Evolutionary conservation across 768 basidiomycete species (phyloP).

Genomic region (Coprinopsis cinerea): DNA sequence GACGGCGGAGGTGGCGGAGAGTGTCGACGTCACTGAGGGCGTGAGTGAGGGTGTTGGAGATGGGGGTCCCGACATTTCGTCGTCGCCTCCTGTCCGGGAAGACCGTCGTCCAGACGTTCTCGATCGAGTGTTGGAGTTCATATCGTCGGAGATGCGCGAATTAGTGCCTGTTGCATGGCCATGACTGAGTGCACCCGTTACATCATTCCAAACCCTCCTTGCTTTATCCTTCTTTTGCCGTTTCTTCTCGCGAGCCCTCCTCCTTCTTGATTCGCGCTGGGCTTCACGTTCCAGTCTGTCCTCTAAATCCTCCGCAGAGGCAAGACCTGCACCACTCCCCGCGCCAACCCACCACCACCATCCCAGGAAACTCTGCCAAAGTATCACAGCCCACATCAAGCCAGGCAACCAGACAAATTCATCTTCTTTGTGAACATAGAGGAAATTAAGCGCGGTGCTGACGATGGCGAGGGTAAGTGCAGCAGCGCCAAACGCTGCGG

Average conservation of each 20-base stretch:
- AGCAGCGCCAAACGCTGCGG: constrained; percentile 85
- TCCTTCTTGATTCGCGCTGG: constrained; percentile 46
- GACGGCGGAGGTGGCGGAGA: constrained; percentile 12
- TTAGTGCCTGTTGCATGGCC: constrained; percentile 3
- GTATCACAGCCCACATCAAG: constrained; percentile 83
- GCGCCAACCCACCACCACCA: constrained; percentile 99
- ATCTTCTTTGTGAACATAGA: constrained; percentile 79
- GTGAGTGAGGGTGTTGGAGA: constrained; percentile 1
- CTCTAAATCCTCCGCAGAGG: constrained; percentile 51
- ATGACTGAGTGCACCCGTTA: constrained; percentile 44
- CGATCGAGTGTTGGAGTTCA: neutral
- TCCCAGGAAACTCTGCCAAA: constrained; percentile 96
- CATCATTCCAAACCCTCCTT: constrained; percentile 51
- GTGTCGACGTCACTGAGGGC: constrained; percentile 8
- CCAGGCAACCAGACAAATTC: constrained; percentile 90
- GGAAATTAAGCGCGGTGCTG: constrained; percentile 80
- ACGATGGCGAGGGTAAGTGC: constrained; percentile 78
- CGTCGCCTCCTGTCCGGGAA: constrained; percentile 2
- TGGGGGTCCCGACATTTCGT: constrained; percentile 3
- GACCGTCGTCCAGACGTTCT: constrained; percentile 6
- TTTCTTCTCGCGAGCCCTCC: constrained; percentile 40
- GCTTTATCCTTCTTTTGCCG: constrained; percentile 47
- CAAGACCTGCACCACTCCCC: constrained; percentile 62
- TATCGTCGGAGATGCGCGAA: neutral
- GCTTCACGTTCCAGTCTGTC: constrained; percentile 51